Evolutionary conservation across 2,329 filamentous ascomycete species (phyloP).

Genomic region (Microcyclospora tardicrescens): DNA sequence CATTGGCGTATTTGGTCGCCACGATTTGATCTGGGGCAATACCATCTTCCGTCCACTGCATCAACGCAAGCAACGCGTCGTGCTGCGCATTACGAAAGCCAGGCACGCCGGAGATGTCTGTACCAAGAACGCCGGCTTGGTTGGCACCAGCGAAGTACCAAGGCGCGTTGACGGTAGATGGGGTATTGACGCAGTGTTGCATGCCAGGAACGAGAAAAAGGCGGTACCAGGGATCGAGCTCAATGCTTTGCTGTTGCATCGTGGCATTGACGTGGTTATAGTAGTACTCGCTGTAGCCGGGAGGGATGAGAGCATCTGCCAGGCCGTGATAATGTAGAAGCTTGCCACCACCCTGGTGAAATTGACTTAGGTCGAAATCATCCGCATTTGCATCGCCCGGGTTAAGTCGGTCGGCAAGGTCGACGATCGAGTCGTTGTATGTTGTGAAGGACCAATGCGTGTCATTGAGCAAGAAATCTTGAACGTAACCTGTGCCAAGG

Average conservation of each 20-base stretch:
- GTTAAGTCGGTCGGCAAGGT: slow-evolving; percentile 27
- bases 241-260: slow-evolving; percentile 22
- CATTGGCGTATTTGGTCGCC: slow-evolving; percentile 24
- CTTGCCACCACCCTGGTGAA: slow-evolving; percentile 31
- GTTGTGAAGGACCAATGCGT: slow-evolving; percentile 26
- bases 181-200: slow-evolving; percentile 30
- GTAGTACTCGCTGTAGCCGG: slow-evolving; percentile 39
- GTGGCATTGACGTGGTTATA: slow-evolving; percentile 33
- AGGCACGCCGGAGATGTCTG: slow-evolving; percentile 16
- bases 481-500: slow-evolving; percentile 26
- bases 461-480: slow-evolving; percentile 31
- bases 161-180: slow-evolving; percentile 25
- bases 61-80: slow-evolving; percentile 24
- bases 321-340: slow-evolving; percentile 33
- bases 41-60: slow-evolving; percentile 28
- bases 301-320: slow-evolving; percentile 35
- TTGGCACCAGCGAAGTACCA: slow-evolving; percentile 34
- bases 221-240: slow-evolving; percentile 29
- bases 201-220: slow-evolving; percentile 34
- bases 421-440: slow-evolving; percentile 28
- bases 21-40: slow-evolving; percentile 24
- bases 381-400: slow-evolving; percentile 39
- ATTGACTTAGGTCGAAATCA: slow-evolving; percentile 35
- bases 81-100: slow-evolving; percentile 22
- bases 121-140: slow-evolving; percentile 17